Conservation (phyloP, 352 stramenopile genomes). For the Globisporangium takayamanum region DNA sequence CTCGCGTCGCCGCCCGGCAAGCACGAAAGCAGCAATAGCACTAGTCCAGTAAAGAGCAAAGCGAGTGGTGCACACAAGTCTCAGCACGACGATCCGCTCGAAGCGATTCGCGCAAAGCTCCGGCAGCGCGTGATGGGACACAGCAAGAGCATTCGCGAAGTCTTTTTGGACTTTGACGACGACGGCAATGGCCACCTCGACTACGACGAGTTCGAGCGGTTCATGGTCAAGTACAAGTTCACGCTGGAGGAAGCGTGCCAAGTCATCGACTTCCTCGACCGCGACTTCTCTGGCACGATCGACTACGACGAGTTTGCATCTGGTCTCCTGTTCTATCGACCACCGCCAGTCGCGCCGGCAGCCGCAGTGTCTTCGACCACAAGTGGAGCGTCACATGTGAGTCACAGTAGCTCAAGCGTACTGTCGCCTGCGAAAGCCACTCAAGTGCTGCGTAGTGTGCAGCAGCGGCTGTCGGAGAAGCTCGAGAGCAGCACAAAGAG, state of each 20-base stretch:
- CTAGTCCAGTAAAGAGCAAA: constrained; percentile 13
- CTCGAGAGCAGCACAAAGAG: constrained; percentile 18
- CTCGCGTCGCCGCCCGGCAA: constrained; percentile 24
- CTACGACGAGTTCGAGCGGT: constrained; percentile 59
- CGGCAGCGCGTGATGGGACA: constrained; percentile 58
- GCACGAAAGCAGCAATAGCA: background rate
- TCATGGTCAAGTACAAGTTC: constrained; percentile 63
- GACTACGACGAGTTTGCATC: constrained; percentile 72
- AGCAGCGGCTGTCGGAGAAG: constrained; percentile 19
- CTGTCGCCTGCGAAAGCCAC: constrained; percentile 11
- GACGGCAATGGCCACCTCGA: constrained; percentile 56
- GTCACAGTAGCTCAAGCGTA: background rate
- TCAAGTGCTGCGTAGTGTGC: constrained; percentile 19
- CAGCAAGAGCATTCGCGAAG: constrained; percentile 68
- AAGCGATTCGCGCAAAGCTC: constrained; percentile 45
- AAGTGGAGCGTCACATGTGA: background rate
- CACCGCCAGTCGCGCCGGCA: constrained; percentile 13
- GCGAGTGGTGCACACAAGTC: constrained; percentile 2
- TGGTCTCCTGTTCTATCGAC: constrained; percentile 57
- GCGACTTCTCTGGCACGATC: constrained; percentile 53
- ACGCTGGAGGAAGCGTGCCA: constrained; percentile 30
- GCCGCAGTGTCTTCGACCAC: background rate
- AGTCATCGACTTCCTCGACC: constrained; percentile 49
- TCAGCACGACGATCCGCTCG: constrained; percentile 27
- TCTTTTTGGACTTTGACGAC: constrained; percentile 62